These are phyloP conservation scores for Peronospora belbahrii DNA, from an alignment of 352 stramenopile species.

Conservation along the genomic window DNA sequence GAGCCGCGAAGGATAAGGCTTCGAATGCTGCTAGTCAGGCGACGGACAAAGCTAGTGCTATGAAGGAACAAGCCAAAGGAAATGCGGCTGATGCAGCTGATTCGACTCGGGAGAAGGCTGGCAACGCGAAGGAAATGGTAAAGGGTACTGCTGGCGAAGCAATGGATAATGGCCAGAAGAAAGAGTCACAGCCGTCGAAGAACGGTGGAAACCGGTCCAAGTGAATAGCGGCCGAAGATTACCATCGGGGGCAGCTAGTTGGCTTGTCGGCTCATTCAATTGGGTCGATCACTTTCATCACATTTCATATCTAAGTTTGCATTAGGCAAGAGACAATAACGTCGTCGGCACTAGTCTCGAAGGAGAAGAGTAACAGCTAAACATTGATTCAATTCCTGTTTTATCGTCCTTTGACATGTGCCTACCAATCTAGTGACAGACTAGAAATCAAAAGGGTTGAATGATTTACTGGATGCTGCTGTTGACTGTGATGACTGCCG, in stretches of 20 bases:
- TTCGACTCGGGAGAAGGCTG: neutral
- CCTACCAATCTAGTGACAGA: slow-evolving; percentile 15
- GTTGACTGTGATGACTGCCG: slow-evolving; percentile 6
- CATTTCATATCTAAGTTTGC: slow-evolving; percentile 23
- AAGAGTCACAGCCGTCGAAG: slow-evolving; percentile 3
- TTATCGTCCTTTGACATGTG: slow-evolving; percentile 4
- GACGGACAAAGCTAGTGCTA: no score
- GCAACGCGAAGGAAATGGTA: neutral
- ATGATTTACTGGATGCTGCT: slow-evolving; percentile 21
- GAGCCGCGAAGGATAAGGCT: neutral
- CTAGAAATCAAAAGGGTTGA: slow-evolving; percentile 52
- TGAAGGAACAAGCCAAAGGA: neutral
- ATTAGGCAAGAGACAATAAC: neutral
- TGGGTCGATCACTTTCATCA: slow-evolving; percentile 25
- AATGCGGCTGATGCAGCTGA: neutral
- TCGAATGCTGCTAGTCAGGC: neutral
- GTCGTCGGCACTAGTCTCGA: no score
- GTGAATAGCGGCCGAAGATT: slow-evolving; percentile 19
- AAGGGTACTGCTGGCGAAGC: slow-evolving; percentile 14
- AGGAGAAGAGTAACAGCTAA: neutral
- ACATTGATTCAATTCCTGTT: slow-evolving; percentile 5
- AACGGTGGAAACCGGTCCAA: no score
- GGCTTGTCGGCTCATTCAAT: slow-evolving; percentile 4
- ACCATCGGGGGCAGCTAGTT: neutral
- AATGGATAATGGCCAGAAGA: slow-evolving; percentile 3